A percentile compares a stretch with the other conserved stretches of the same genome.
Conservation (phyloP, 345 rosid species). For the Salix purpurea region DNA sequence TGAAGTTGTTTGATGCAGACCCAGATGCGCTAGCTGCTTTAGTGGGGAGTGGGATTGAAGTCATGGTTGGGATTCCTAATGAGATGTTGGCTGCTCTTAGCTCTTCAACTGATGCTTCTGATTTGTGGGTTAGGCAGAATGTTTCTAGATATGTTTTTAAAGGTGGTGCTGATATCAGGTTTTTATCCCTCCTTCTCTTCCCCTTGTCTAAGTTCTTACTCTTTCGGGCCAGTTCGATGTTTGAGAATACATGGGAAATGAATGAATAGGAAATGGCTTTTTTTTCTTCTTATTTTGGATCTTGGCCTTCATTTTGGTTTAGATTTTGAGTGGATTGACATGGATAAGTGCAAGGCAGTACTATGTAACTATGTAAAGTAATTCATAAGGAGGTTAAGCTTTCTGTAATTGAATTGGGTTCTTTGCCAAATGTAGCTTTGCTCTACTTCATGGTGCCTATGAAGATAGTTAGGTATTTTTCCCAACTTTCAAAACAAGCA, state of each 20-base stretch:
- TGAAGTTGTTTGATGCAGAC: slow-evolving; percentile 84
- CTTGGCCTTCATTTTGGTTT: neutral
- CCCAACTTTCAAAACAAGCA: neutral
- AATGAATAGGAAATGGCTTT: neutral
- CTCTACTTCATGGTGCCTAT: neutral
- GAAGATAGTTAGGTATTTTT: neutral
- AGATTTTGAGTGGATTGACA: neutral
- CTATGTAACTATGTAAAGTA: neutral
- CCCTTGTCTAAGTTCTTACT: neutral
- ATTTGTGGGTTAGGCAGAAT: slow-evolving; percentile 78
- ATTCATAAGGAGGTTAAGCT: neutral
- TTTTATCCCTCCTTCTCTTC: neutral
- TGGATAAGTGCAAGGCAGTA: neutral
- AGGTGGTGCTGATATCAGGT: slow-evolving; percentile 86
- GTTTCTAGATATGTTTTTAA: slow-evolving; percentile 65
- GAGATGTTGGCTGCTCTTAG: slow-evolving; percentile 54
- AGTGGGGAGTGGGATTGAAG: slow-evolving; percentile 76
- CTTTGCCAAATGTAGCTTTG: neutral
- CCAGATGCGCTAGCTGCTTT: slow-evolving; percentile 55
- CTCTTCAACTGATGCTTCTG: slow-evolving; percentile 54
- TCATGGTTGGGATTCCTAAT: slow-evolving; percentile 90
- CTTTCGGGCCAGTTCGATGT: neutral
- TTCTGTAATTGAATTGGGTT: neutral
- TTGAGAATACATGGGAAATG: neutral
- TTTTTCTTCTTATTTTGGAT: neutral